phyloP scores from a whole-genome alignment of 148 eudicot genomes.

The Simmondsia chinensis region DNA sequence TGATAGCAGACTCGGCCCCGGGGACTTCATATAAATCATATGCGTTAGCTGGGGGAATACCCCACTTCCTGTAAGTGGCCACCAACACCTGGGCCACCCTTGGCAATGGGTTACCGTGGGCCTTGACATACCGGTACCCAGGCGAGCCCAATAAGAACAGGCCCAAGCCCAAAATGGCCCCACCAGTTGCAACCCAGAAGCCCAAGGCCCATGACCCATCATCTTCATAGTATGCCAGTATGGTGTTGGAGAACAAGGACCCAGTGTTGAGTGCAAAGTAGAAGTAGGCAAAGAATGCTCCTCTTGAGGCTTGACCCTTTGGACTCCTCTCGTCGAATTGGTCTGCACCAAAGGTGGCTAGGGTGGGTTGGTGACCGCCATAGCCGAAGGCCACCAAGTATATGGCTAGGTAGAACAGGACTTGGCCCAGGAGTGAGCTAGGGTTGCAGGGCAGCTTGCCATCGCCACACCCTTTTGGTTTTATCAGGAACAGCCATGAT shows the following conservation, averaged over 20 bases:
- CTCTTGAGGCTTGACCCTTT: conserved; percentile 24
- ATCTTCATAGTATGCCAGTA: conserved; percentile 78
- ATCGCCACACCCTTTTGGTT: conserved; percentile 72
- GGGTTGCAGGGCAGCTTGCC: conserved; percentile 35
- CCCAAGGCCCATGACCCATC: conserved; percentile 74
- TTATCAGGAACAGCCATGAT: conserved; percentile 59
- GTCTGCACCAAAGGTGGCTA: conserved; percentile 92
- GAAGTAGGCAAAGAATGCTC: conserved; percentile 66
- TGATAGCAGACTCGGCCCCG: conserved; percentile 74
- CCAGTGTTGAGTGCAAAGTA: conserved; percentile 85
- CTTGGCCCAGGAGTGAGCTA: conserved; percentile 18
- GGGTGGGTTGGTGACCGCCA: conserved; percentile 91
- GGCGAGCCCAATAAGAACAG: conserved; percentile 35
- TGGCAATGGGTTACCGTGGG: conserved; percentile 80
- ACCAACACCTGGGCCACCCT: conserved; percentile 77
- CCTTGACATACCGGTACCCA: conserved; percentile 47
- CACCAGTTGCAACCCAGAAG: conserved; percentile 48
- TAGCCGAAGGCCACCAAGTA: conserved; percentile 90
- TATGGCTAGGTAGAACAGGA: conserved; percentile 55
- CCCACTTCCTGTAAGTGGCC: conserved; percentile 52
- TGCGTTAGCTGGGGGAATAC: conserved; percentile 10
- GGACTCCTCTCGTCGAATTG: conserved; percentile 54
- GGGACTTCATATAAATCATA: conserved; percentile 52
- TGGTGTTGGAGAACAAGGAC: conserved; percentile 76
- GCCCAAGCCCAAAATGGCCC: conserved; percentile 47